A percentile compares a stretch with the other conserved stretches of the same genome.
Evolutionary conservation across 164 flowering plant genomes (phyloP).

Genomic region (Macadamia integrifolia): DNA sequence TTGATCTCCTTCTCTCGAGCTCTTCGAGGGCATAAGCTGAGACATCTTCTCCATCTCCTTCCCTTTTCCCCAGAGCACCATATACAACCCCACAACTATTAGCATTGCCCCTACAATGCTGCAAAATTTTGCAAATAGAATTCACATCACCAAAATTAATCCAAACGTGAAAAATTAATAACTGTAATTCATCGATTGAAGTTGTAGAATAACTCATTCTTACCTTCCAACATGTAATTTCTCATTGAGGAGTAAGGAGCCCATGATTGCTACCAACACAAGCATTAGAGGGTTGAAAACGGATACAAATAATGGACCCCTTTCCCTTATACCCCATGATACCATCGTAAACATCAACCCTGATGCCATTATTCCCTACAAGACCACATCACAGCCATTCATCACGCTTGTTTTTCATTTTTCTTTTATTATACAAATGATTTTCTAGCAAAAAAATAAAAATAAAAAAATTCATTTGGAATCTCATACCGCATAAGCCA

Average conservation of each 20-base stretch:
- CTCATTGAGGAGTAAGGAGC: constrained; percentile 39
- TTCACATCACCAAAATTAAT: no score
- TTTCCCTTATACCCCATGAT: constrained; percentile 40
- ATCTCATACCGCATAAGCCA: constrained; percentile 31
- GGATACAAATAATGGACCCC: constrained; percentile 33
- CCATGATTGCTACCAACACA: constrained; percentile 38
- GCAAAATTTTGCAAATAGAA: constrained; percentile 3
- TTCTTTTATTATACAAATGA: no score
- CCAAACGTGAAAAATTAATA: background rate
- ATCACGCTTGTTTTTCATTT: no score
- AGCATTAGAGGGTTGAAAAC: constrained; percentile 43
- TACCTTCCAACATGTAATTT: constrained; percentile 47
- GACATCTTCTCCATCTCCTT: constrained; percentile 15
- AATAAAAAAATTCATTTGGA: no score
- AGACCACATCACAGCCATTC: no score
- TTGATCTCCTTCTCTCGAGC: constrained; percentile 2
- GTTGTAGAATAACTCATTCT: no score
- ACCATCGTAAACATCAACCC: constrained; percentile 36
- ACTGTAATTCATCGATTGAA: no score
- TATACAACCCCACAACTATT: constrained; percentile 38
- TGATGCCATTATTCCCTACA: constrained; percentile 44
- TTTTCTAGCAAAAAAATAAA: no score
- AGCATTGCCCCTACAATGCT: constrained; percentile 36
- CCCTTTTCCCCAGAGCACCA: constrained; percentile 48
- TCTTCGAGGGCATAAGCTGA: constrained; percentile 16